Percentiles rank a stretch among this genome's conserved stretches.
phyloP scores from a whole-genome alignment of 129 eudicot species.

The Tagetes erecta region DNA sequence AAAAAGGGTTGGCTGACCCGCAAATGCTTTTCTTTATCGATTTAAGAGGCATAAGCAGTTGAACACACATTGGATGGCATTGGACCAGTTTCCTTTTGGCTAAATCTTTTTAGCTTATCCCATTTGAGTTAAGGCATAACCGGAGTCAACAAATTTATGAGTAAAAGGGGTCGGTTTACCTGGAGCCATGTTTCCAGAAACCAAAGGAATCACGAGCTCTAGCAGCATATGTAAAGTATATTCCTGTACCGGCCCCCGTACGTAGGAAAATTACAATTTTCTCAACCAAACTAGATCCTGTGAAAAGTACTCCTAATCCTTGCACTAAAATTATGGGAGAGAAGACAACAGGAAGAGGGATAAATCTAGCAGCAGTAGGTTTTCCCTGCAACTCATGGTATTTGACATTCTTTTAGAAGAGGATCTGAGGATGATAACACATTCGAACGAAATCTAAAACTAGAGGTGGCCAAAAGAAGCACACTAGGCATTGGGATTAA shows the following conservation, averaged over 20 bases:
- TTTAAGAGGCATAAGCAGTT: not conserved
- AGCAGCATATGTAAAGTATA: constrained; percentile 58
- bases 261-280: constrained; percentile 53
- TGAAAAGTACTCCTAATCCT: constrained; percentile 66
- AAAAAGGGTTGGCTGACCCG: not conserved
- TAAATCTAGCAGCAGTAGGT: constrained; percentile 61
- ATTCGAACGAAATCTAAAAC: constrained; percentile 15
- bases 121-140: not conserved
- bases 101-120: not conserved
- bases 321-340: constrained; percentile 70
- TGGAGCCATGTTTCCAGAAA: constrained; percentile 70
- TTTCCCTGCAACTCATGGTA: constrained; percentile 54
- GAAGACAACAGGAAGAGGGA: constrained; percentile 64
- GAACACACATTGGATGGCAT: not conserved
- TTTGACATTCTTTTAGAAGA: constrained; percentile 11
- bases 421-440: constrained; percentile 2
- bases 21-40: too few relatives aligned
- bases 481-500: not conserved
- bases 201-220: constrained; percentile 61
- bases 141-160: constrained; percentile 1
- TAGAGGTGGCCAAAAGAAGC: not conserved
- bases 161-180: constrained; percentile 38
- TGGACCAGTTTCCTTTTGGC: not conserved
- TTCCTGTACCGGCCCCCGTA: constrained; percentile 50
- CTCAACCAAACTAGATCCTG: constrained; percentile 61